Evolutionary conservation across 768 basidiomycete genomes (phyloP), one percentile per base, ranked within the genome.

Genomic region (Podaxis sp.): DNA sequence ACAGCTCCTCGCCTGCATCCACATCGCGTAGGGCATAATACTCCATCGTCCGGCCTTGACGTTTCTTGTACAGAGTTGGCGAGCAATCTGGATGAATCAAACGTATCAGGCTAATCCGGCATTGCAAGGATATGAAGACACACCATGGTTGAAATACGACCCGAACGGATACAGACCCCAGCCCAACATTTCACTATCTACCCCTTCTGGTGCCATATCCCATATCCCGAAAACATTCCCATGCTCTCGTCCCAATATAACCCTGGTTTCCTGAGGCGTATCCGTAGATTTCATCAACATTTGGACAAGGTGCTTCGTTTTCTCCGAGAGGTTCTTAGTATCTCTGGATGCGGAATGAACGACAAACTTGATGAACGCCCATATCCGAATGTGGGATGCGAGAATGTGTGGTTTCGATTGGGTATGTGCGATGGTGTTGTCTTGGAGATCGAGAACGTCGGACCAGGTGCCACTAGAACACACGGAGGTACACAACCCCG

Each of bases 221-320:
- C 85, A 89, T 51, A 90, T 81, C 15, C 88, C 88, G 64, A 90
- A 89, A 7, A 85, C 80, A 65, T 89, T 89, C 22, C 87, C 87
- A 24, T 82, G 80, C 63, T 89, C 87, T 12, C 87, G 80, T 15
- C 79, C 79, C 17, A 89, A 73, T 10, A 87, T 73, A 1, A 76
- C 80, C n/a, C 87, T 82, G 36, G 85, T 77, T 46, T 74, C 75
- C n/a, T 72, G 70, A 8, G 78, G 77, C 10, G 75, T 79, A 22
- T 76, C 68, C 3, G 82, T 69, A 56, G 77, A 83, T 13, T 49
- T 62, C 51, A 63, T 64, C 10, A 73, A 65, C 28, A 38, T 56
- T 7, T 69, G 63, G 11, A 66, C 57, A 20, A 69, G 51, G 4
- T 44, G 41, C 4, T 49, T 56, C 60, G 61, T 50, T 54, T 52